A percentile compares a stretch with the other conserved stretches of the same genome.
Conservation (phyloP, 139 green algal species). For the Chlamydomonas sp. region DNA sequence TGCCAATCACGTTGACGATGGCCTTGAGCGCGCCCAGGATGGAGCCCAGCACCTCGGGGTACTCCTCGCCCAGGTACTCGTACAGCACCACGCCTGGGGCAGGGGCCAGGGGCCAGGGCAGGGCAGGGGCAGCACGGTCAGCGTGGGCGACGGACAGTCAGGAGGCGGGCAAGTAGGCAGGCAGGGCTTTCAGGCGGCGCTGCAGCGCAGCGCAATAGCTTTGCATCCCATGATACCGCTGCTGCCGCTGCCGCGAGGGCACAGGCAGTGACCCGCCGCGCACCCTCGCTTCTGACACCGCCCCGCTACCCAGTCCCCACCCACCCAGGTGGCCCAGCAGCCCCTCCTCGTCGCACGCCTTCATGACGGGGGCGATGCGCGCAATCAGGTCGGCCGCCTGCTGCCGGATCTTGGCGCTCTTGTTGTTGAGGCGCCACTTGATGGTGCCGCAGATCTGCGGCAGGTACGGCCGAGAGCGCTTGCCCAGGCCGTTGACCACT, state of each 20-base stretch:
- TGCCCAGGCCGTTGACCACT: constrained; percentile 92
- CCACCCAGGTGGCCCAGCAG: constrained; percentile 94
- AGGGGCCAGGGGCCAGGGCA: not conserved
- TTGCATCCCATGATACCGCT: no score
- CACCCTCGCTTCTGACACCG: not conserved
- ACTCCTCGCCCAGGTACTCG: constrained; percentile 98
- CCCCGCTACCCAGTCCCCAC: not conserved
- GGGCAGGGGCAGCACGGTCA: not conserved
- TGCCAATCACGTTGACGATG: constrained; percentile 98
- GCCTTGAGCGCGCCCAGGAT: constrained; percentile 96
- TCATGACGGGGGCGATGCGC: constrained; percentile 94
- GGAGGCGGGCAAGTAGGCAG: not conserved
- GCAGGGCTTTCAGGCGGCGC: not conserved
- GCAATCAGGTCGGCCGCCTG: constrained; percentile 98
- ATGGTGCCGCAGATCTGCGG: constrained; percentile 98
- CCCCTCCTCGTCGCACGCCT: constrained; percentile 95
- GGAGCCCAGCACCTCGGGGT: constrained; percentile 96
- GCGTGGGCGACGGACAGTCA: not conserved
- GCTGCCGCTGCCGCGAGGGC: no score
- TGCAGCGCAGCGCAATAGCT: no score
- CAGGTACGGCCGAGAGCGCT: constrained; percentile 96
- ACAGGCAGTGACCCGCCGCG: not conserved
- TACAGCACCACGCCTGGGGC: constrained; percentile 92
- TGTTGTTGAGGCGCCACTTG: constrained; percentile 99
- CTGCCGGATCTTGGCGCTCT: constrained; percentile 94